Evolutionary conservation across 805 yeast species (phyloP), one percentile per base, ranked within the genome.

Genomic region (Kazachstania taianensis): DNA sequence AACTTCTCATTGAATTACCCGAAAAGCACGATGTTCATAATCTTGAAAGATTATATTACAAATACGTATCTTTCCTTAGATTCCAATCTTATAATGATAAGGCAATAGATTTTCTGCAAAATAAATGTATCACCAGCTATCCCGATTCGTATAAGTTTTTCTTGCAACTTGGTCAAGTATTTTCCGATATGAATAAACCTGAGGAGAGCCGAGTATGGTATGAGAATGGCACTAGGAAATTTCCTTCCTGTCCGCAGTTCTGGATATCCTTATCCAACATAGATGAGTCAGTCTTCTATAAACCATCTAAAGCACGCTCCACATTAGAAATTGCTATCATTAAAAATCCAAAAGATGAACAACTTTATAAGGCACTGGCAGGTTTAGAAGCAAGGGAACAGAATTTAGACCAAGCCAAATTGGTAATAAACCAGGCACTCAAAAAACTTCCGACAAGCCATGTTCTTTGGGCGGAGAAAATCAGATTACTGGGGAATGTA

Each of bases 281-380:
- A 2, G 81, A 76, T 42, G 73, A 67, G 41, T 32, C 43, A 1
- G 41, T 52, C 1, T 46, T 68, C 8, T 63, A 63, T 1, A 62
- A 66, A 2, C 40, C 64, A 1, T 68, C 77, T 3, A 65, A 73
- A 39, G 85, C 94, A 0, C 70, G 95, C 41, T 76, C 94, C 0
- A 63, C 70, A 1, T 57, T 86, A 16, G 96, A 85, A 45, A 61
- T 73, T 18, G 92, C 81, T 0, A 52, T 81, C 6, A 43, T 75
- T 12, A 61, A 63, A 18, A 71, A 69, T 37, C 73, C 78, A 0
- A 48, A 58, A 5, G 59, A 59, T 26, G 81, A 73, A 20, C 35
- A 39, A n/a, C 45, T 87, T 2, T 77, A 83, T 76, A 46, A 66
- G 6, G 78, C 70, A 14, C 71, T 73, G 43, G 64, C 81, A 12